phyloP scores from a whole-genome alignment of 306 rosid genomes.

The Vicia villosa region DNA sequence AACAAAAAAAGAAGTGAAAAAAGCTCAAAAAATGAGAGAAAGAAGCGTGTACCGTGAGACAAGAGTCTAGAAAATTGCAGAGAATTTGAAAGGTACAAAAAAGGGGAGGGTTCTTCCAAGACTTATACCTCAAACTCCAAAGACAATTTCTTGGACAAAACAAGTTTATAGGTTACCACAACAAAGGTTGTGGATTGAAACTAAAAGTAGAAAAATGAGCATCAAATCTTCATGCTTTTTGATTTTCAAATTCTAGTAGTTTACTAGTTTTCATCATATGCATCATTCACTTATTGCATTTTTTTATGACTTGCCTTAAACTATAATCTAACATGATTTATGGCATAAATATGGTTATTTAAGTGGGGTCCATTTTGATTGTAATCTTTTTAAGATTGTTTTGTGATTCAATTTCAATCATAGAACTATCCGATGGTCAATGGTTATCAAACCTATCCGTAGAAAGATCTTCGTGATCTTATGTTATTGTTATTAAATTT shows the following conservation, averaged over 20 bases:
- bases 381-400: slow-evolving; percentile 1
- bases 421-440: slow-evolving; percentile 24
- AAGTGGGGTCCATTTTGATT: slow-evolving; percentile 21
- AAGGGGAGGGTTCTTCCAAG: slow-evolving; percentile 41
- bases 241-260: slow-evolving; percentile 16
- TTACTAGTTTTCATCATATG: slow-evolving; percentile 7
- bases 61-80: slow-evolving; percentile 48
- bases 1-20: slow-evolving; percentile 16
- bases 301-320: slow-evolving; percentile 17
- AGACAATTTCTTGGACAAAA: slow-evolving; percentile 45
- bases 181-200: slow-evolving; percentile 40
- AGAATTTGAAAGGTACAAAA: slow-evolving; percentile 41
- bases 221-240: slow-evolving; percentile 28
- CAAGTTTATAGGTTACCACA: slow-evolving; percentile 31
- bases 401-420: neutral
- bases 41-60: slow-evolving; percentile 48
- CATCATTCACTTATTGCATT: slow-evolving; percentile 6
- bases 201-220: slow-evolving; percentile 35
- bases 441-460: slow-evolving; percentile 10
- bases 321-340: neutral
- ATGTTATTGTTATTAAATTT: neutral
- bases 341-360: slow-evolving; percentile 1
- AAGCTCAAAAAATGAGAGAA: slow-evolving; percentile 45
- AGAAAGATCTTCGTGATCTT: slow-evolving; percentile 11
- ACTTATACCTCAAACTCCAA: slow-evolving; percentile 37